A percentile compares a stretch with the other conserved stretches of the same genome.
These are phyloP conservation scores for Chaetomiaceae sp. DNA, from an alignment of 2,329 filamentous ascomycete species.

Conservation along the genomic window DNA sequence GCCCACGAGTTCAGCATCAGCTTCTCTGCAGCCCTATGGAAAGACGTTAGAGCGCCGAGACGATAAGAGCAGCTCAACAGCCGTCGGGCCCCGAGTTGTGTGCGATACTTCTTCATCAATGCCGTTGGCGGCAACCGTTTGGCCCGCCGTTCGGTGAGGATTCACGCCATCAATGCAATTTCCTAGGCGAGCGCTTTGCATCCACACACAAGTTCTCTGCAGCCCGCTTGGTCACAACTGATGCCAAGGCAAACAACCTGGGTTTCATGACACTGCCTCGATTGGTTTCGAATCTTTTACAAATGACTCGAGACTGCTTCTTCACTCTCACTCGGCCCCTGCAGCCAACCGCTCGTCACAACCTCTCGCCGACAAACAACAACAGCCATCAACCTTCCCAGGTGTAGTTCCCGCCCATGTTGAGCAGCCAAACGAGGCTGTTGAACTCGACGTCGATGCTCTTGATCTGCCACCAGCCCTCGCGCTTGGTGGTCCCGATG, in stretches of 20 bases:
- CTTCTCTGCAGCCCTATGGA: slow-evolving; percentile 3
- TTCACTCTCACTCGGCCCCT: background rate
- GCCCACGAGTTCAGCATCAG: background rate
- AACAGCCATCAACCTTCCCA: slow-evolving; percentile 30
- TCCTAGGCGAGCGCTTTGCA: slow-evolving; percentile 1
- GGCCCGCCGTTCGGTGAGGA: too few relatives aligned
- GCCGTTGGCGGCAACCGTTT: too few relatives aligned
- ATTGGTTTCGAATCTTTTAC: background rate
- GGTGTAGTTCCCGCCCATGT: slow-evolving; percentile 32
- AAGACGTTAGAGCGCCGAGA: background rate
- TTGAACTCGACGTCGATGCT: slow-evolving; percentile 33
- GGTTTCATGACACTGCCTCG: too few relatives aligned
- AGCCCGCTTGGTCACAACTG: background rate
- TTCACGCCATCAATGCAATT: background rate
- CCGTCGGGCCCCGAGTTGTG: background rate
- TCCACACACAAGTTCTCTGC: slow-evolving; percentile 14
- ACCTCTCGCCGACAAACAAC: too few relatives aligned
- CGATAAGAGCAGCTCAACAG: background rate
- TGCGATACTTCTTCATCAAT: too few relatives aligned
- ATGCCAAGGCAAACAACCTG: background rate
- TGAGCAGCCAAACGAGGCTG: slow-evolving; percentile 30
- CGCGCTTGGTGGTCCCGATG: slow-evolving; percentile 28
- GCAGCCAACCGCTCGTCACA: background rate
- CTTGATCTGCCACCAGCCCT: slow-evolving; percentile 30
- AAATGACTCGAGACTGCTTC: background rate